A percentile compares a stretch with the other conserved stretches of the same genome.
Evolutionary conservation across 805 yeast species (phyloP).

Genomic region (Kluyveromyces lactis): DNA sequence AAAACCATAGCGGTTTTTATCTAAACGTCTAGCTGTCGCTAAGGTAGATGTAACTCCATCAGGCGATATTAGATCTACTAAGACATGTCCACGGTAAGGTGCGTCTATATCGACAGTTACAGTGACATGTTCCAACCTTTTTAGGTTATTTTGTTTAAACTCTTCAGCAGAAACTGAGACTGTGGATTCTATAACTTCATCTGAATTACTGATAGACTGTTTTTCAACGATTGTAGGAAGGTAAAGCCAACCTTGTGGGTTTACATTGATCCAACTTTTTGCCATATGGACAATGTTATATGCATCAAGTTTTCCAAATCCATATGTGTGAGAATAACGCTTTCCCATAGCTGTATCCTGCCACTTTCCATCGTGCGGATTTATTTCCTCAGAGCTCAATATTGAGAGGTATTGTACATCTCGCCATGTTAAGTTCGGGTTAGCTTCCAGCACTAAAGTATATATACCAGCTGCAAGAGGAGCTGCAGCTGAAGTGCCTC

Average conservation of each 20-base stretch:
- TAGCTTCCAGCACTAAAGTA: slow-evolving; percentile 70
- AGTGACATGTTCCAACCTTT: slow-evolving; percentile 76
- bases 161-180: slow-evolving; percentile 41
- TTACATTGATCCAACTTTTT: slow-evolving; percentile 69
- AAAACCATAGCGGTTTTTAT: slow-evolving; percentile 51
- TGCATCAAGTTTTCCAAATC: slow-evolving; percentile 90
- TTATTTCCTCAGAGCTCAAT: slow-evolving; percentile 58
- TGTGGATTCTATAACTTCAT: slow-evolving; percentile 27
- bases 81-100: slow-evolving; percentile 58
- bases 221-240: slow-evolving; percentile 35
- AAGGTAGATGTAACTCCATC: slow-evolving; percentile 62
- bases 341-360: slow-evolving; percentile 61
- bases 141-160: slow-evolving; percentile 50
- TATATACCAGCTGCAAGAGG: slow-evolving; percentile 97
- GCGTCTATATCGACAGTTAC: slow-evolving; percentile 67
- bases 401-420: slow-evolving; percentile 84
- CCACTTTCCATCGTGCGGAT: slow-evolving; percentile 62
- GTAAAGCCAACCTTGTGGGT: slow-evolving; percentile 82
- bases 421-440: slow-evolving; percentile 90
- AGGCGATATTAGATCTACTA: slow-evolving; percentile 65
- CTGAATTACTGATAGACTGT: slow-evolving; percentile 16
- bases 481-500: slow-evolving; percentile 98
- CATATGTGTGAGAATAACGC: slow-evolving; percentile 76
- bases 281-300: slow-evolving; percentile 65
- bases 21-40: slow-evolving; percentile 59